Evolutionary conservation across 305 asterid genomes (phyloP).

Genomic region (Salvia sclarea): DNA sequence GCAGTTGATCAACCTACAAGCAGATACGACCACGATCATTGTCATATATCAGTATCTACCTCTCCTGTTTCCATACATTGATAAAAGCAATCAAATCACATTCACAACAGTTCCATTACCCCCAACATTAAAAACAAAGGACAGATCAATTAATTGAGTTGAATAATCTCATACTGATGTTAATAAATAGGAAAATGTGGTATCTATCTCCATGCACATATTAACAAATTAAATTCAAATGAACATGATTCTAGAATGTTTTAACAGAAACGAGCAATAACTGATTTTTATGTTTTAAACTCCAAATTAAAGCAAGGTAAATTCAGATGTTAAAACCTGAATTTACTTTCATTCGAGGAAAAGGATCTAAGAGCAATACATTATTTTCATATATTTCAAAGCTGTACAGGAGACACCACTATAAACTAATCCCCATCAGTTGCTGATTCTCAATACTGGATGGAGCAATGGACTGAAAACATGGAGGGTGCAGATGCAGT

Average conservation of each 20-base stretch:
- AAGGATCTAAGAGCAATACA: neutral
- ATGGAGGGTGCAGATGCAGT: constrained; percentile 8
- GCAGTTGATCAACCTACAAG: too few relatives aligned
- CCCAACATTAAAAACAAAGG: constrained; percentile 11
- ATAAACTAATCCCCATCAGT: neutral
- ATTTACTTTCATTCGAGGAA: constrained; percentile 18
- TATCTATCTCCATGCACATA: neutral
- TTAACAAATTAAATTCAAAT: constrained; percentile 15
- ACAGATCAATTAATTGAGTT: neutral
- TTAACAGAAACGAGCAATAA: constrained; percentile 3
- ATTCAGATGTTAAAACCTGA: constrained; percentile 6
- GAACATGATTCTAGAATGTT: constrained; percentile 4
- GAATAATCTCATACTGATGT: neutral
- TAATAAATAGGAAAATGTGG: constrained; percentile 1
- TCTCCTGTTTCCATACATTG: too few relatives aligned
- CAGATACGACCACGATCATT: too few relatives aligned
- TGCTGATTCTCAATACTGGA: constrained; percentile 7
- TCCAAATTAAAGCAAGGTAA: neutral
- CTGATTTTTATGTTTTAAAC: neutral
- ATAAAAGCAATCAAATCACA: too few relatives aligned
- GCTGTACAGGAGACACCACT: neutral
- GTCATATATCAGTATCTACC: too few relatives aligned
- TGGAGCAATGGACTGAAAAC: too few relatives aligned
- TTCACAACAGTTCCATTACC: too few relatives aligned
- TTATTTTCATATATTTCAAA: constrained; percentile 3